phyloP scores from a whole-genome alignment of 176 grass and related monocot species.

The Juncus effusus region DNA sequence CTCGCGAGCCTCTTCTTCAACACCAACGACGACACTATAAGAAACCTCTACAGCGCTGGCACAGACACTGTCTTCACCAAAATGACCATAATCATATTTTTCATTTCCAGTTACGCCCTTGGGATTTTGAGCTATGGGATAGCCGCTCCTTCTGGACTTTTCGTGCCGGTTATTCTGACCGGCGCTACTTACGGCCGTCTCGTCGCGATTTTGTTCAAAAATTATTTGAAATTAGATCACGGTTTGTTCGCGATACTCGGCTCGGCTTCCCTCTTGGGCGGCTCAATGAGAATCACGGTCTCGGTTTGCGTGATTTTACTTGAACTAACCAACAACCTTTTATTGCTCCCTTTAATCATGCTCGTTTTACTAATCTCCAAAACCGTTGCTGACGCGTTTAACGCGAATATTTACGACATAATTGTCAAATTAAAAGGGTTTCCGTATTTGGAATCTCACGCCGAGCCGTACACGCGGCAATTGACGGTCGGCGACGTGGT shows the following conservation, averaged over 20 bases:
- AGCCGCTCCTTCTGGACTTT: constrained; percentile 78
- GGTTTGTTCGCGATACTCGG: constrained; percentile 91
- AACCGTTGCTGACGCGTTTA: constrained; percentile 80
- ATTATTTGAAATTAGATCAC: constrained; percentile 62
- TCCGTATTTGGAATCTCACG: constrained; percentile 82
- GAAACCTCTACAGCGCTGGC: constrained; percentile 79
- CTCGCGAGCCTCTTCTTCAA: constrained; percentile 94
- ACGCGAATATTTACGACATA: constrained; percentile 72
- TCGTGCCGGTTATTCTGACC: constrained; percentile 85
- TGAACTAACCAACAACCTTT: constrained; percentile 85
- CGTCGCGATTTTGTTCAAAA: constrained; percentile 70
- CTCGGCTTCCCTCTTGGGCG: constrained; percentile 83
- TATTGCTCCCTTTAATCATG: constrained; percentile 90
- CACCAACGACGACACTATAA: constrained; percentile 85
- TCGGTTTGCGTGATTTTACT: constrained; percentile 82
- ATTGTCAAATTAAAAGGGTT: constrained; percentile 88
- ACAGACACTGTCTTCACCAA: constrained; percentile 68
- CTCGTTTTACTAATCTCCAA: constrained; percentile 91
- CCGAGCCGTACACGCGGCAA: constrained; percentile 91
- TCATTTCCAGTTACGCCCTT: constrained; percentile 64
- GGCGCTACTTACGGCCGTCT: constrained; percentile 83
- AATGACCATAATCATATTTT: constrained; percentile 74
- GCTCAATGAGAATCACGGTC: constrained; percentile 93
- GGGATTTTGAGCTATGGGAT: constrained; percentile 96
- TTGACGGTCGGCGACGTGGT: constrained; percentile 86